phyloP scores from a whole-genome alignment of 176 grass and related monocot genomes.

The Bolboschoenus planiculmis region DNA sequence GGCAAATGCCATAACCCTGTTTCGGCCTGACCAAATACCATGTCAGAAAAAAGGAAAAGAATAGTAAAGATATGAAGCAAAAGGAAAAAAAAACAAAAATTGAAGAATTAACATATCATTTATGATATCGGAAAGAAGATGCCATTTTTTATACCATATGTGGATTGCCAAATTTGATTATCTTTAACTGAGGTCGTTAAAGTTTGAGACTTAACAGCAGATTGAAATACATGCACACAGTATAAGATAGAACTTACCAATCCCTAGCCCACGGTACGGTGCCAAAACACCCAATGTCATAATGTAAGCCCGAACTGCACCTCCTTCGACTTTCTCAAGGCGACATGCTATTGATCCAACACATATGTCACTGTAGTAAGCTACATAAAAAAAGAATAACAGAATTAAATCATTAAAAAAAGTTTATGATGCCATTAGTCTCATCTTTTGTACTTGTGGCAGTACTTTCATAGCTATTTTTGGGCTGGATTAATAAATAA shows the following conservation, averaged over 20 bases:
- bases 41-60: neutral
- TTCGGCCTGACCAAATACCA: neutral
- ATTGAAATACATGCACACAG: neutral
- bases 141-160: neutral
- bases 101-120: neutral
- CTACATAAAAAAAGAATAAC: constrained; percentile 37
- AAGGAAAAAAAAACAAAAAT: neutral
- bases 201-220: neutral
- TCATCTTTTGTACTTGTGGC: neutral
- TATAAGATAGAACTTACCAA: constrained; percentile 43
- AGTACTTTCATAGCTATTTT: neutral
- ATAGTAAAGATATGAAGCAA: neutral
- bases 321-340: constrained; percentile 93
- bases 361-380: constrained; percentile 93
- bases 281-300: constrained; percentile 97
- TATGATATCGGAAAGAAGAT: neutral
- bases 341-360: constrained; percentile 86
- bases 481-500: neutral
- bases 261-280: constrained; percentile 78
- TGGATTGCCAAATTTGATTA: neutral
- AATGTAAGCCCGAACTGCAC: constrained; percentile 68
- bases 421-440: neutral
- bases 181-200: neutral
- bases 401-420: neutral
- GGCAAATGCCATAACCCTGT: neutral